Conservation (phyloP, 768 basidiomycete species). For the Cantharellus cinnabarinus region DNA sequence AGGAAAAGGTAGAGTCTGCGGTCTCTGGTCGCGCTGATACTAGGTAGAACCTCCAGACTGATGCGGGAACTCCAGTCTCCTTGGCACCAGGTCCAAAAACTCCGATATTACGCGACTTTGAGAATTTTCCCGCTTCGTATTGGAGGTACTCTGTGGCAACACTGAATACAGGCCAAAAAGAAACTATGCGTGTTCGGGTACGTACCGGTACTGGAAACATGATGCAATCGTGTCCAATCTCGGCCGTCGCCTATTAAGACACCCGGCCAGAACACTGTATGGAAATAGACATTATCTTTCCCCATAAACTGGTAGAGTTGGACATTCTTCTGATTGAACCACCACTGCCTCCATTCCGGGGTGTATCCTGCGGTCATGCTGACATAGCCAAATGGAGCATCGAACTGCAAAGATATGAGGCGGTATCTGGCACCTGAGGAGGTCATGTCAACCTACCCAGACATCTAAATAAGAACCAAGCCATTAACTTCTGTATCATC, state of each 20-base stretch:
- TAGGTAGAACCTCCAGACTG: conserved; percentile 94
- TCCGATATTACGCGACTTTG: conserved; percentile 88
- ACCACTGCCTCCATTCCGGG: conserved; percentile 90
- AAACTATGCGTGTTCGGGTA: background rate
- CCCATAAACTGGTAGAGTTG: conserved; percentile 98
- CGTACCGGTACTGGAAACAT: conserved; percentile 84
- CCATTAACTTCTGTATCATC: background rate
- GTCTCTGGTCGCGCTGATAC: conserved; percentile 85
- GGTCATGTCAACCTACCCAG: conserved; percentile 44
- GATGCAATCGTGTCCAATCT: conserved; percentile 84
- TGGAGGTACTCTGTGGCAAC: conserved; percentile 66
- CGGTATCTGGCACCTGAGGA: background rate
- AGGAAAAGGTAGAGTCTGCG: conserved; percentile 88
- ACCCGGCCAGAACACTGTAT: conserved; percentile 86
- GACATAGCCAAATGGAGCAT: conserved; percentile 90
- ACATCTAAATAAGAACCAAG: conserved; percentile 36
- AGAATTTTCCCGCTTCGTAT: conserved; percentile 98
- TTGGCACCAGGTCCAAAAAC: conserved; percentile 91
- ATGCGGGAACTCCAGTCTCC: conserved; percentile 81
- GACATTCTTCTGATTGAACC: conserved; percentile 81
- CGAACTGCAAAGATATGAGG: conserved; percentile 38
- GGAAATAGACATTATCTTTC: conserved; percentile 98
- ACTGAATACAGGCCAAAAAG: background rate
- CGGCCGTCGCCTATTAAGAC: conserved; percentile 76
- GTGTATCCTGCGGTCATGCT: conserved; percentile 96